Evolutionary conservation across 495 filamentous ascomycete genomes (phyloP).

Genomic region (Penicillium flavigenum): DNA sequence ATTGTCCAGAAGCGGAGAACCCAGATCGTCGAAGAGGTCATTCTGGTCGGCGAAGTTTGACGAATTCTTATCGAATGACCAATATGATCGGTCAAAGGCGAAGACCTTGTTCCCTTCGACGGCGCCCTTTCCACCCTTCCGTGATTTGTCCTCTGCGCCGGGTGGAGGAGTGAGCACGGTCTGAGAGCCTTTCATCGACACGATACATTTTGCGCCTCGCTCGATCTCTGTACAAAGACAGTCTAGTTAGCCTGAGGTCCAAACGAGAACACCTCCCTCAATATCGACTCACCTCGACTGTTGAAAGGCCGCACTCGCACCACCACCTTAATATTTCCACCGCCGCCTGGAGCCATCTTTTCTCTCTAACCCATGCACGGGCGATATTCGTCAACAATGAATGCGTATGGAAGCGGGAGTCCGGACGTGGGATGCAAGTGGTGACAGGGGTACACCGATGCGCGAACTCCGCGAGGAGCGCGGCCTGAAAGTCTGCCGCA

Average conservation of each 20-base stretch:
- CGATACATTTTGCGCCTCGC: slow-evolving; percentile 92
- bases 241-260: neutral
- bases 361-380: slow-evolving; percentile 40
- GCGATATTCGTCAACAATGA: slow-evolving; percentile 19
- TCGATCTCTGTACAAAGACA: slow-evolving; percentile 65
- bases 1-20: slow-evolving; percentile 91
- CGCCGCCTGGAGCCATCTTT: slow-evolving; percentile 73
- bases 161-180: slow-evolving; percentile 81
- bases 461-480: slow-evolving; percentile 45
- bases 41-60: slow-evolving; percentile 87
- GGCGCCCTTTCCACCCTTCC: slow-evolving; percentile 59
- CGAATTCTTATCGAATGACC: slow-evolving; percentile 87
- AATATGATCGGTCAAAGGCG: slow-evolving; percentile 96
- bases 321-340: slow-evolving; percentile 99
- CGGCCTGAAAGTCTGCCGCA: slow-evolving; percentile 28
- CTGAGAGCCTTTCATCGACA: slow-evolving; percentile 91
- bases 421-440: slow-evolving; percentile 24
- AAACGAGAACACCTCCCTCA: slow-evolving; percentile 11
- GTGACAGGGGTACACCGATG: slow-evolving; percentile 33
- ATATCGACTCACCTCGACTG: slow-evolving; percentile 68
- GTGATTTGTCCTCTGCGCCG: slow-evolving; percentile 57
- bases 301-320: slow-evolving; percentile 93
- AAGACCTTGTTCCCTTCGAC: slow-evolving; percentile 84
- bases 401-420: slow-evolving; percentile 15
- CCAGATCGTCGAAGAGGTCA: slow-evolving; percentile 82